Evolutionary conservation across 2,329 filamentous ascomycete species (phyloP), one percentile per base, ranked within the genome.

Genomic region (Beauveria brongniartii): DNA sequence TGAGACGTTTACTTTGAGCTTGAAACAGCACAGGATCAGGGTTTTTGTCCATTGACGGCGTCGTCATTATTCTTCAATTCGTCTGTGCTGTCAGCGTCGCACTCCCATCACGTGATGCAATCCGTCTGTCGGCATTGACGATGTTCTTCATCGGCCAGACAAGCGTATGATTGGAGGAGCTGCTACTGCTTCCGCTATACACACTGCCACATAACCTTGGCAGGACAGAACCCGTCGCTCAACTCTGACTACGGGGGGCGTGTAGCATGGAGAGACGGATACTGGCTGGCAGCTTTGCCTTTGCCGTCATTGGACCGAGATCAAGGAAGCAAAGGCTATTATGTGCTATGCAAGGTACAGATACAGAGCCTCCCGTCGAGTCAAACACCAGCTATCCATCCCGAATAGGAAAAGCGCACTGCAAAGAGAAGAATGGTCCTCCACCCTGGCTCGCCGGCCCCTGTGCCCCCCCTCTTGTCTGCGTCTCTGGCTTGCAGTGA

Each of bases 331-430:
- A 52, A 52, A 22, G 56, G 24, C 26, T 59, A 40, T 52, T 30
- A 46, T 59, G 30, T 51, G 34, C 56, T 59, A 59, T 28, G 7
- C 18, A 26, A 59, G 26, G 48, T 53, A 54, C 48, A 59, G 48
- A 59, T 46, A 59, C 57, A 54, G 51, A 22, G 37, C 20, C 22
- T 54, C 57, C 16, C 4, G 47, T 37, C 20, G 48, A 59, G 40
- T 54, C 57, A 20, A 46, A 30, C 57, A 53, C 26, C 40, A 46
- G 20, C 40, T 26, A 59, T 46, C 16, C 47, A 12, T 24, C 57
- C 57, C 48, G 28, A 59, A 59, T 59, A 59, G 57, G 57, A 53
- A 59, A 59, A 53, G 57, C 57, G 57, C 57, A 47, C 50, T 47
- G 22, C 57, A 53, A 59, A 34, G 47, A 52, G 52, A 52, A 22